Evolutionary conservation across 2,329 filamentous ascomycete species (phyloP).

Genomic region (Hypoxylon sp.): DNA sequence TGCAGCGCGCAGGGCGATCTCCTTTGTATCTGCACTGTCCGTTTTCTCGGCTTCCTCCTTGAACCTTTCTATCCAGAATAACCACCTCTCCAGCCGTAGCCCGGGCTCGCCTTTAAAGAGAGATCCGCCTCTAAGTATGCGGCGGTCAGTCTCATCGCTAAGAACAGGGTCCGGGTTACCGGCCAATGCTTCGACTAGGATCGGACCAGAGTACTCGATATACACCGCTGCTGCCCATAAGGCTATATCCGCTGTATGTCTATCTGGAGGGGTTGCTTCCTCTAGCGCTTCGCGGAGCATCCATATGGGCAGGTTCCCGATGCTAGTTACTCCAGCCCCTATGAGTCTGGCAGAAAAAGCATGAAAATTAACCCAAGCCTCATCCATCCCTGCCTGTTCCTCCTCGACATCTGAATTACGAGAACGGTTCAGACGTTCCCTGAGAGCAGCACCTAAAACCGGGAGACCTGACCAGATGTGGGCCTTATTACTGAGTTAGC

Average conservation of each 20-base stretch:
- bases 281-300: slow-evolving; percentile 50
- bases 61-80: slow-evolving; percentile 49
- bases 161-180: slow-evolving; percentile 41
- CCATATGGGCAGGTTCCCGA: slow-evolving; percentile 46
- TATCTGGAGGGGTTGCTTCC: slow-evolving; percentile 15
- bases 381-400: slow-evolving; percentile 23
- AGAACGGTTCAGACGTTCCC: slow-evolving; percentile 44
- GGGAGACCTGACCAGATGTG: slow-evolving; percentile 49
- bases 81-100: slow-evolving; percentile 46
- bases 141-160: slow-evolving; percentile 36
- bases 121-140: slow-evolving; percentile 43
- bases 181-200: slow-evolving; percentile 41
- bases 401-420: slow-evolving; percentile 28
- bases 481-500: slow-evolving; percentile 32
- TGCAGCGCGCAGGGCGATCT: slow-evolving; percentile 45
- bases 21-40: slow-evolving; percentile 38
- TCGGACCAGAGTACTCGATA: slow-evolving; percentile 49
- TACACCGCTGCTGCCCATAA: slow-evolving; percentile 48
- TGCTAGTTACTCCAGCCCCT: slow-evolving; percentile 42
- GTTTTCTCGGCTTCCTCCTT: slow-evolving; percentile 42
- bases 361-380: slow-evolving; percentile 47
- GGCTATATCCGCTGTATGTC: slow-evolving; percentile 34
- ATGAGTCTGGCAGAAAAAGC: slow-evolving; percentile 49
- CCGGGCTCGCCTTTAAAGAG: slow-evolving; percentile 45
- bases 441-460: slow-evolving; percentile 42